Conservation (phyloP, 2,329 filamentous ascomycete genomes). For the Sordariomycetes sp. region DNA sequence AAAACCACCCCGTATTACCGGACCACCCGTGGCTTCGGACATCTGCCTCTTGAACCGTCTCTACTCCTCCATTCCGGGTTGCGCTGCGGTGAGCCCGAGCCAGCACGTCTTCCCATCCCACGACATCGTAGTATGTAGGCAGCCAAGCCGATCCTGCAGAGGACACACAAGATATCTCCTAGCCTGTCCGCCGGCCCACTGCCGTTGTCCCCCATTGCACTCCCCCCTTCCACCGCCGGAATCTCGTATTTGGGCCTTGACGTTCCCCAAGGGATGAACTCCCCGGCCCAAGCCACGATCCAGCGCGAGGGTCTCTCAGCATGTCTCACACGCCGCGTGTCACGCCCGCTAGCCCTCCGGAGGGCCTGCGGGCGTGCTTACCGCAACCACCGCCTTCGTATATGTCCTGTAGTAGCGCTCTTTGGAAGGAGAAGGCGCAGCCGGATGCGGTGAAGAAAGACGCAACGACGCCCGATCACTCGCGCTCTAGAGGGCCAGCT, state of each 20-base stretch:
- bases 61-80: too few relatives aligned
- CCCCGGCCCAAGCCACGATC: not conserved
- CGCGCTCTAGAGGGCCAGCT: too few relatives aligned
- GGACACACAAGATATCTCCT: not conserved
- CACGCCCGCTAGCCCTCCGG: not conserved
- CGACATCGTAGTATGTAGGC: not conserved
- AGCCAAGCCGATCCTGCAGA: not conserved
- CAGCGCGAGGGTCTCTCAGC: not conserved
- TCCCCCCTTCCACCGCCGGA: not conserved
- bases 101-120: not conserved
- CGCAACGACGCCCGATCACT: too few relatives aligned
- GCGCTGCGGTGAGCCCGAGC: not conserved
- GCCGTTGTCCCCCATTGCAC: too few relatives aligned
- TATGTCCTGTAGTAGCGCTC: not conserved
- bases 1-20: too few relatives aligned
- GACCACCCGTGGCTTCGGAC: too few relatives aligned
- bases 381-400: not conserved
- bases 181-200: too few relatives aligned
- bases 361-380: not conserved
- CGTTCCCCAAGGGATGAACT: not conserved
- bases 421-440: not conserved
- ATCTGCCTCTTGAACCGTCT: too few relatives aligned
- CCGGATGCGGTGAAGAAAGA: not conserved
- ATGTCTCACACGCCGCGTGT: not conserved
- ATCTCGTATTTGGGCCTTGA: not conserved